A percentile compares a stretch with the other conserved stretches of the same genome.
Conservation (phyloP, 2,329 filamentous ascomycete species). For the Nemania bipapillata region DNA sequence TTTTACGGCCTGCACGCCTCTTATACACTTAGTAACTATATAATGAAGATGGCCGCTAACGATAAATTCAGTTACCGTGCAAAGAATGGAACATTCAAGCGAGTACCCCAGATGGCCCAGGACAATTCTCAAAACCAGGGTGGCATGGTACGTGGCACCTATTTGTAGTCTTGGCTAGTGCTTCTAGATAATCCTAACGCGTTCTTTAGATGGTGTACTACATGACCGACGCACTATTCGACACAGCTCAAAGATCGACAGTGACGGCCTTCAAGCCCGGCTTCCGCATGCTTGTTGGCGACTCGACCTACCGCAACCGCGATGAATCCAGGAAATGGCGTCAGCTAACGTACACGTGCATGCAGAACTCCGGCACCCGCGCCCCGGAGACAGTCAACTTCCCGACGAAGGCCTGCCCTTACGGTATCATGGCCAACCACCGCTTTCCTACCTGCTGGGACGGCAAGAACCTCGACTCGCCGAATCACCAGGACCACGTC, state of each 20-base stretch:
- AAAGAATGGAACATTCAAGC: conserved; percentile 56
- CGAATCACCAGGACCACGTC: conserved; percentile 54
- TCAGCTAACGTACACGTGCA: conserved; percentile 56
- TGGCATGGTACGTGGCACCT: conserved; percentile 55
- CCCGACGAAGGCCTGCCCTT: conserved; percentile 54
- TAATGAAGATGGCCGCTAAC: neutral
- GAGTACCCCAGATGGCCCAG: conserved; percentile 54
- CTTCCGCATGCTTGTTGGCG: conserved; percentile 62
- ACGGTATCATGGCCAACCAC: conserved; percentile 59
- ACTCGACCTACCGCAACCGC: conserved; percentile 52
- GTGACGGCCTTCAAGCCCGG: conserved; percentile 61
- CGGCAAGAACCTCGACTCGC: conserved; percentile 51
- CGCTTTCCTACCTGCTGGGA: conserved; percentile 52
- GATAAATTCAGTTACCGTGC: conserved; percentile 49
- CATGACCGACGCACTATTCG: conserved; percentile 56
- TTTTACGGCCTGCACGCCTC: neutral
- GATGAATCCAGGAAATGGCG: conserved; percentile 53
- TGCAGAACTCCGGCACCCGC: conserved; percentile 54
- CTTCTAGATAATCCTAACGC: conserved; percentile 16
- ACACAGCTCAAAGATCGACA: conserved; percentile 52
- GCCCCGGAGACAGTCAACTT: conserved; percentile 55
- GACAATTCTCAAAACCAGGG: conserved; percentile 56
- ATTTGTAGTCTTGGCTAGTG: neutral
- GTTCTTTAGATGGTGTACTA: conserved; percentile 57
- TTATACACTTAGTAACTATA: neutral